Evolutionary conservation across 2,329 filamentous ascomycete species (phyloP).

Genomic region (Arthrobotrys iridis): DNA sequence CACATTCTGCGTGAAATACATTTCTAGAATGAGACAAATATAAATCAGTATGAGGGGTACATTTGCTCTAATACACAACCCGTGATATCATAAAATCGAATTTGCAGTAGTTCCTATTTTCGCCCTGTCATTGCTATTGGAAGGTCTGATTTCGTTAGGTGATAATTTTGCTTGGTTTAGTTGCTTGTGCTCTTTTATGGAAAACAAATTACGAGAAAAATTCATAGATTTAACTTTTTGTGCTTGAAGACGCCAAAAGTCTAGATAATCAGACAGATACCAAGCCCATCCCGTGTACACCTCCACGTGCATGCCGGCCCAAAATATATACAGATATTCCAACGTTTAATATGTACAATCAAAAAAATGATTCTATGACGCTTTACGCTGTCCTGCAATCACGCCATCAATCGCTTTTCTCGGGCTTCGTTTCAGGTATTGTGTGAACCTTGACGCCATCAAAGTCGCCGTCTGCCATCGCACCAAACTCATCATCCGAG

Average conservation of each 20-base stretch:
- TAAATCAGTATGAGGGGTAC: too few species aligned
- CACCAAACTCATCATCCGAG: constrained; percentile 15
- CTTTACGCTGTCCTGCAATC: too few species aligned
- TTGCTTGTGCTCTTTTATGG: too few species aligned
- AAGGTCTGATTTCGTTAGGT: too few species aligned
- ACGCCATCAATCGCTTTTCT: constrained; percentile 5
- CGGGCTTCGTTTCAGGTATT: background rate
- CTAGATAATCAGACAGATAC: background rate
- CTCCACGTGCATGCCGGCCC: constrained; percentile 1
- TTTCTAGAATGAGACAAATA: too few species aligned
- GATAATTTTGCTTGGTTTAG: too few species aligned
- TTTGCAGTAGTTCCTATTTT: too few species aligned
- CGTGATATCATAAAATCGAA: too few species aligned
- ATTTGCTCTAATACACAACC: too few species aligned
- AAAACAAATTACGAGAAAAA: too few species aligned
- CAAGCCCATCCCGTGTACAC: background rate
- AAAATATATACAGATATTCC: constrained; percentile 1
- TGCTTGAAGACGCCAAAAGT: background rate
- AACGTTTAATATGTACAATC: constrained; percentile 26
- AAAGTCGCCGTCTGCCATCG: constrained; percentile 22
- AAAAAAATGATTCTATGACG: background rate
- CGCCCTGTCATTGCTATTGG: too few species aligned
- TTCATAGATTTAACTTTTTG: background rate
- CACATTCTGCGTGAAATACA: too few species aligned
- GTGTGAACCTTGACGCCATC: constrained; percentile 17